Conservation (phyloP, 1,139 yeast species). For the Pichia sp. region DNA sequence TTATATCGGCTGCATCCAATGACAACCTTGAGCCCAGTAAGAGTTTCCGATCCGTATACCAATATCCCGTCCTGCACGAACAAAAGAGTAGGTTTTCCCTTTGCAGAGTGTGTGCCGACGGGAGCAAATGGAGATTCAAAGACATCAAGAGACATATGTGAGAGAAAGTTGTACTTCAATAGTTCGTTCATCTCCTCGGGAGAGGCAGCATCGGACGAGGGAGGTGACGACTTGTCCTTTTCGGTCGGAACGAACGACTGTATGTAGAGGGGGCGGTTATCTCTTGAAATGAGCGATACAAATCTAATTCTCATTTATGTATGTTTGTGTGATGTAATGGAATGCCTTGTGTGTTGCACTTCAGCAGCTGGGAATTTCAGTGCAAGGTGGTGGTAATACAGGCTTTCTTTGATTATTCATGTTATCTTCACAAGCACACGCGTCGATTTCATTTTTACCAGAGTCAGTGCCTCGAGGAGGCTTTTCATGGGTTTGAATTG, state of each 20-base stretch:
- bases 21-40: conserved; percentile 57
- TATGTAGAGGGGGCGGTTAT: conserved; percentile 55
- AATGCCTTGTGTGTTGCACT: too few species aligned
- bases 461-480: too few species aligned
- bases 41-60: conserved; percentile 60
- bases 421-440: too few species aligned
- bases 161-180: conserved; percentile 56
- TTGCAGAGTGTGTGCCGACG: conserved; percentile 23
- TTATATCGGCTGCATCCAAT: conserved; percentile 39
- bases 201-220: conserved; percentile 18
- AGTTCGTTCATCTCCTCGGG: conserved; percentile 40
- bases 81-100: conserved; percentile 37
- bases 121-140: conserved; percentile 47
- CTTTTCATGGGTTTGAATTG: too few species aligned
- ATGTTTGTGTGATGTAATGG: too few species aligned
- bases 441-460: too few species aligned
- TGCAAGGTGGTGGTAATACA: too few species aligned
- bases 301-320: conserved; percentile 34
- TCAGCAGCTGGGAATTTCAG: too few species aligned
- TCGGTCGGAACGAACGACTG: conserved; percentile 42
- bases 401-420: too few species aligned
- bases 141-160: conserved; percentile 65
- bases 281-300: conserved; percentile 51
- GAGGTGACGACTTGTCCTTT: not conserved
- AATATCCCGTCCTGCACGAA: conserved; percentile 59